Conservation (phyloP, 495 filamentous ascomycete genomes). For the Aspergillus indologenus region DNA sequence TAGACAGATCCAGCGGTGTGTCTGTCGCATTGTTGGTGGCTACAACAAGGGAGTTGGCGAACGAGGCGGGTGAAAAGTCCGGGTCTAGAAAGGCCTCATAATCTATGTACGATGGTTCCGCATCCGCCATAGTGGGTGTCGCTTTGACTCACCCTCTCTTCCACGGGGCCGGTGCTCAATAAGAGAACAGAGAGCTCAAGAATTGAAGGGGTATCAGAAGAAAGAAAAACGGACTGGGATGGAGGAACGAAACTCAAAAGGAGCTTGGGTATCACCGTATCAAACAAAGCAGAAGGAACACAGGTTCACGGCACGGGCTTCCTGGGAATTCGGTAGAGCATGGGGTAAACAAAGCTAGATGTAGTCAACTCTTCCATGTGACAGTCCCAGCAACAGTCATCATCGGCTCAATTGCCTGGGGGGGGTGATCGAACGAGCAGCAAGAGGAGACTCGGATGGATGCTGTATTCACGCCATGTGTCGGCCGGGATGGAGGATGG, state of each 20-base stretch:
- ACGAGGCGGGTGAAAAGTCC: conserved; percentile 70
- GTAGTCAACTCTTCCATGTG: conserved; percentile 11
- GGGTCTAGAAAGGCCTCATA: conserved; percentile 90
- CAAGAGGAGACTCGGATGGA: background rate
- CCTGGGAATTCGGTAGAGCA: background rate
- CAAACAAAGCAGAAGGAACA: conserved; percentile 6
- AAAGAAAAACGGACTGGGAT: background rate
- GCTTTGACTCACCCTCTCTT: background rate
- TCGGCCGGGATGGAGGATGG: background rate
- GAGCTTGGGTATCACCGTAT: conserved; percentile 11
- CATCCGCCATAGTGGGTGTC: conserved; percentile 33
- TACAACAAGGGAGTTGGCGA: conserved; percentile 85
- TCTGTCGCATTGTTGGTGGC: conserved; percentile 90
- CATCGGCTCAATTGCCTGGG: conserved; percentile 5
- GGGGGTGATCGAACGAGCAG: background rate
- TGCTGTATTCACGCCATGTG: conserved; percentile 9
- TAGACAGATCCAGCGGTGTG: conserved; percentile 85
- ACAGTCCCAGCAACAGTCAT: conserved; percentile 9
- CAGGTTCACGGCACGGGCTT: background rate
- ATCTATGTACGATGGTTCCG: conserved; percentile 83
- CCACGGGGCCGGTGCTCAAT: background rate
- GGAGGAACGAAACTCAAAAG: background rate
- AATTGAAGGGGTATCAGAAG: background rate
- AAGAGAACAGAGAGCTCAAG: background rate
- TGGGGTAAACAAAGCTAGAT: conserved; percentile 9